Evolutionary conservation across 2,329 filamentous ascomycete genomes (phyloP), one percentile per base, ranked within the genome.

Genomic region (Monilinia laxa): DNA sequence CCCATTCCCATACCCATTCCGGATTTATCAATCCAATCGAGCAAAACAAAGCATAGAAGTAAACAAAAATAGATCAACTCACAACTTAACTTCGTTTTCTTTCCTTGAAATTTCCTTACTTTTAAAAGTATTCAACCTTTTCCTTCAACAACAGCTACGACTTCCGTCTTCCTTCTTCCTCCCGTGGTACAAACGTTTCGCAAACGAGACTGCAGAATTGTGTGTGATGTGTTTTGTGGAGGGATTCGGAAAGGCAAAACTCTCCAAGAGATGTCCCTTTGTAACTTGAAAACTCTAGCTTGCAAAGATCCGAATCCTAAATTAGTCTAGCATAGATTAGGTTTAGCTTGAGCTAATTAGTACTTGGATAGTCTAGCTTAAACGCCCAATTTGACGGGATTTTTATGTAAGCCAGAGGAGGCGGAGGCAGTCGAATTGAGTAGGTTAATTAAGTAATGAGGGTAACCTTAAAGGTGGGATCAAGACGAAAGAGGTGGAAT

Each of bases 81-180:
- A 65, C 62, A 51, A 28, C 40, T 25, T 20, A 12, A 58, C 4
- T 65, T 65, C 56, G 25, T 55, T 64, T 49, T 40, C 49, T 45
- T 63, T 55, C 35, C 25, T 62, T 62, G 59, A 10, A 67, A 60
- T 70, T 67, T 65, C 68, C 62, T 70, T 63, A 56, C 53, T 69
- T 66, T n/a, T 70, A 68, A 28, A 62, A 47, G 45, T 60, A 57
- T 70, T 72, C 72, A 71, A 73, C 71, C 71, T 70, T 70, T 69
- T 42, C 64, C 64, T 65, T 62, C 67, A 68, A 70, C 69, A 68
- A 70, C 71, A 68, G 66, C 71, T 71, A 71, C 72, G 68, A 69
- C 71, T 71, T 69, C 69, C 73, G 68, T 72, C 73, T 72, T 73
- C 72, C 73, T 73, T 72, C 73, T 70, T 72, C 74, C 71, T 72